A percentile compares a stretch with the other conserved stretches of the same genome.
Conservation (phyloP, 306 rosid genomes). For the Cucurbita maxima region DNA sequence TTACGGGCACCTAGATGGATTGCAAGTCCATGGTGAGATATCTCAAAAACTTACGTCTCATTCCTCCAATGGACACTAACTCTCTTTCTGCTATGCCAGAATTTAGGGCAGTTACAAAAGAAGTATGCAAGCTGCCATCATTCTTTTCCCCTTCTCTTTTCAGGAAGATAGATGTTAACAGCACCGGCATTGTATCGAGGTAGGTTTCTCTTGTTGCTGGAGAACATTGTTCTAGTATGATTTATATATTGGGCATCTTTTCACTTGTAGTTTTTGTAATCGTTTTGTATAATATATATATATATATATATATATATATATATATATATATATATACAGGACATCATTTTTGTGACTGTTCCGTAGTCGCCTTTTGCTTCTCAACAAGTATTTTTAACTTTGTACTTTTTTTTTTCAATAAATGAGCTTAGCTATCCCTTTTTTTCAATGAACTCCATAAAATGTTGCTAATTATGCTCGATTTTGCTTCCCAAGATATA, state of each 20-base stretch:
- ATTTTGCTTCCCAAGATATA: not conserved
- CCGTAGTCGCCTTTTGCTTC: not conserved
- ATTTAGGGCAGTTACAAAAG: conserved; percentile 72
- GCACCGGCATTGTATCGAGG: conserved; percentile 83
- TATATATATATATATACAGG: too few relatives aligned
- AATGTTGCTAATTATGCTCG: not conserved
- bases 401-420: not conserved
- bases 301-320: too few relatives aligned
- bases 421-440: not conserved
- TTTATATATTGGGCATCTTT: not conserved
- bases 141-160: conserved; percentile 66
- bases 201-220: conserved; percentile 14
- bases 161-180: conserved; percentile 60
- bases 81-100: conserved; percentile 39
- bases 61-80: conserved; percentile 21
- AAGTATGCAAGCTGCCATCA: conserved; percentile 94
- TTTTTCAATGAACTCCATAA: not conserved
- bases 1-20: conserved; percentile 59
- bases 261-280: not conserved
- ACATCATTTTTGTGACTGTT: not conserved
- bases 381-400: not conserved
- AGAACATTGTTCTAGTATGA: not conserved
- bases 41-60: conserved; percentile 13
- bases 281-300: not conserved
- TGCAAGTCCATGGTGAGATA: conserved; percentile 77